Base-by-base conservation (phyloP, 1,139 yeast species). In the Eremothecium gossypii region DNA sequence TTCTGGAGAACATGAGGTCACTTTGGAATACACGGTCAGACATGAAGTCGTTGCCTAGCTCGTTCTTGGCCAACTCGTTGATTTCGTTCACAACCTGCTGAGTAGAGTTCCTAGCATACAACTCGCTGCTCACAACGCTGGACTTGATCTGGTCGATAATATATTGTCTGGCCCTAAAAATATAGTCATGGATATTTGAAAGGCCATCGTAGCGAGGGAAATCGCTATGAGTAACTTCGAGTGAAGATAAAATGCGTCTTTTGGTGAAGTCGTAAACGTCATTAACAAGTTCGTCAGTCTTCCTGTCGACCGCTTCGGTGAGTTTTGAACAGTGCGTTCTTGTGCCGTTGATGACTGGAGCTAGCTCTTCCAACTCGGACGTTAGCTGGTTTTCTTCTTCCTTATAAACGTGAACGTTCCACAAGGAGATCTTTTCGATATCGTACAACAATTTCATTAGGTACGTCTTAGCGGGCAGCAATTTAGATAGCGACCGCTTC, bases 381-480 rank as follows among this genome's bases (percentile, higher is more conserved):
- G 65, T 53, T 47, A 79, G 69, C 12, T 65, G 61, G 5, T 66
- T 64, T 44, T 67, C 71, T 45, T 77, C 83, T 40, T 66, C 63
- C 7, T 62, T 50, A 50, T 77, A 78, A n/a, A 76, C 69, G 26
- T 69, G 64, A 42, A 77, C 71, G 55, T 91, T 91, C 27, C 76
- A 66, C 9, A 68, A 63, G 0, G 95, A 74, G 14, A 91, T 68
- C 1, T 67, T 63, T 44, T 69, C 70, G 39, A 89, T 60, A 58
- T 93, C 99, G 12, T 63, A 63, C 39, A 84, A 71, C 13, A 89
- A 61, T 54, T 89, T 89, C 20, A 71, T 50, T 30, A 91, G 65
- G 54, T 83, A 93, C 17, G 82, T 87, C 58, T 89, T 87, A 0
- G 96, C 97, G 0, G 99, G 99, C 35, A 86, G 74, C 20, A 93